Evolutionary conservation across 257 asterid genomes (phyloP).

Genomic region (Verbena officinalis): DNA sequence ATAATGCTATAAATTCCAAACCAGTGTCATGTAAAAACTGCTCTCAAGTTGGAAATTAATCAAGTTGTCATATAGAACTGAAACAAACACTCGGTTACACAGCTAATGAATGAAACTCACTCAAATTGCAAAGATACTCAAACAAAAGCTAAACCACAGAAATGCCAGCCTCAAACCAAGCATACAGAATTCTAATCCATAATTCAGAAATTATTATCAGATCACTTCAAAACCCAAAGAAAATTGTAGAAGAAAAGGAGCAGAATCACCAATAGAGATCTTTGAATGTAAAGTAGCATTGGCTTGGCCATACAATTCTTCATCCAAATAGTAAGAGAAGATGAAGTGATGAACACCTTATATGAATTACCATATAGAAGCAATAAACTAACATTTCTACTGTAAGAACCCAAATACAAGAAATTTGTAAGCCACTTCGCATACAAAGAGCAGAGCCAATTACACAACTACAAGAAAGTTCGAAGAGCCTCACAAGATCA

Average conservation of each 20-base stretch:
- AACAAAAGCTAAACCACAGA: background rate
- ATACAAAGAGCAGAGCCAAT: background rate
- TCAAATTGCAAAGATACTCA: too few species aligned
- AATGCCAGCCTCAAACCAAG: background rate
- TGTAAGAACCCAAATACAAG: background rate
- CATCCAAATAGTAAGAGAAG: background rate
- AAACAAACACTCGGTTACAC: background rate
- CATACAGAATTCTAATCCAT: background rate
- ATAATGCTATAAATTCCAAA: background rate
- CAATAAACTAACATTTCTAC: constrained; percentile 19
- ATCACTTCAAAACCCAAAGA: background rate
- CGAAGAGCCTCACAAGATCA: constrained; percentile 6
- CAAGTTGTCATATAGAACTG: background rate
- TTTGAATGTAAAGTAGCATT: background rate
- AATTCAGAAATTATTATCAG: background rate
- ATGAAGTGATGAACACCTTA: background rate
- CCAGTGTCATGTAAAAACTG: background rate
- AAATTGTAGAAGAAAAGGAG: background rate
- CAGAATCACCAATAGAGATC: background rate
- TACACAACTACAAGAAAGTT: background rate
- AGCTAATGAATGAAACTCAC: too few species aligned
- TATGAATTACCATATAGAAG: background rate
- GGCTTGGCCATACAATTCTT: background rate
- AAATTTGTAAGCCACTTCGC: background rate
- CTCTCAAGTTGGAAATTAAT: background rate